phyloP scores from a whole-genome alignment of 2,329 filamentous ascomycete species.

The Cladophialophora carrionii region DNA sequence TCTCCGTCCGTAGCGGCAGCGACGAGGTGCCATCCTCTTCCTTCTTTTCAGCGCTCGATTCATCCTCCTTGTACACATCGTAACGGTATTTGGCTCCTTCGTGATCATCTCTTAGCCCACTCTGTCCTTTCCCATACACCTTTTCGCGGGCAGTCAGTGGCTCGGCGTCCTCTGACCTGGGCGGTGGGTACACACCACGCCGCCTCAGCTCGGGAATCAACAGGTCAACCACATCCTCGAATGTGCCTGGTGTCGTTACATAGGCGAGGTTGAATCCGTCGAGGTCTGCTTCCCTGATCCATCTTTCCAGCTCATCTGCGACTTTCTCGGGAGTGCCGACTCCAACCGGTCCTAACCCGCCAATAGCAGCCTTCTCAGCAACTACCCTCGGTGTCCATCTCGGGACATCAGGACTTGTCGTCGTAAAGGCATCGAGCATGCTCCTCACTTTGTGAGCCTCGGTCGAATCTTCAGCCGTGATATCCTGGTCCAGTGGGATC shows the following conservation, averaged over 20 bases:
- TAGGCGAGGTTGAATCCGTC: conserved; percentile 70
- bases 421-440: conserved; percentile 55
- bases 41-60: conserved; percentile 37
- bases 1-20: conserved; percentile 9
- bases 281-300: conserved; percentile 70
- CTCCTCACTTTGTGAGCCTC: conserved; percentile 59
- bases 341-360: conserved; percentile 54
- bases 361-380: conserved; percentile 54
- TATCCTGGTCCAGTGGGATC: conserved; percentile 61
- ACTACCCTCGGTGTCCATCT: conserved; percentile 47
- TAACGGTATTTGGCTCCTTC: conserved; percentile 64
- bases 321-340: conserved; percentile 65
- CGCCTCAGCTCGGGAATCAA: conserved; percentile 54
- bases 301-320: conserved; percentile 68
- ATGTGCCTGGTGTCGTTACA: conserved; percentile 57
- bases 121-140: conserved; percentile 64
- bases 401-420: conserved; percentile 52
- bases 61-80: conserved; percentile 62
- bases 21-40: conserved; percentile 9
- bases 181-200: conserved; percentile 45
- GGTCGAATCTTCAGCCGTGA: conserved; percentile 58
- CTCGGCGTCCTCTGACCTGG: conserved; percentile 40
- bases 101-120: conserved; percentile 61
- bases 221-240: conserved; percentile 57
- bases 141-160: conserved; percentile 62